Evolutionary conservation across 495 filamentous ascomycete genomes (phyloP), one percentile per base, ranked within the genome.

Genomic region (Pseudomonodictys pantanalensis): DNA sequence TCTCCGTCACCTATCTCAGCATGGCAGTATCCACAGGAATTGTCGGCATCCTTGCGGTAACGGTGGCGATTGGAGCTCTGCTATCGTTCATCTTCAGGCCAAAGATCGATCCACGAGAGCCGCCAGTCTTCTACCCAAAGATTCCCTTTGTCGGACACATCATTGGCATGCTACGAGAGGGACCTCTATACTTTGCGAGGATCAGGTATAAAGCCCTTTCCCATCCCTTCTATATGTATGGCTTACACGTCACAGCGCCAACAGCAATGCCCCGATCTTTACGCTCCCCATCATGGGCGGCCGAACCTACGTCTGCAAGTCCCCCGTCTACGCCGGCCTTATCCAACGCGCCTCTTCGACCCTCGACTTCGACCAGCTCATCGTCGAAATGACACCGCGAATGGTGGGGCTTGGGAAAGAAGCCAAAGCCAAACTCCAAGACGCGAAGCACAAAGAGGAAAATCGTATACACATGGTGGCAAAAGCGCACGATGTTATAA

Each of bases 91-190:
- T 46, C 12, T 22, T 62, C 5, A 23, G 42, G 6, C 7, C 28
- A 7, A 51, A 57, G 45, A 1, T 49, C 18, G 77, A 80, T 58
- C 64, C 74, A 0, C 74, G 72, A 17, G 79, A 82, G 64, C 79
- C 79, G 6, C 77, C 77, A 1, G 50, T 71, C 1, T 53, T 81
- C 4, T 56, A 62, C 15, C 64, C 59, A 10, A 43, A 30, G 17
- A 73, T 82, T 18, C 79, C 79, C 0, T 58, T 75, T 8, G 44
- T 81, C 39, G 78, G 79, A 11, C 79, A 81, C 59, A 43, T 79
- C 12, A 33, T 80, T 20, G 72, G 73, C 1, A 49, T 79, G 39
- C 23, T 78, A 0, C 35, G 58, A 2, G 43, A 76, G 51, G 79
- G 79, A 4, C 35, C 71, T 8, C 44, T 62, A 18, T 80, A 81